phyloP scores from a whole-genome alignment of 768 basidiomycete species.

The Termitomyces sp. region DNA sequence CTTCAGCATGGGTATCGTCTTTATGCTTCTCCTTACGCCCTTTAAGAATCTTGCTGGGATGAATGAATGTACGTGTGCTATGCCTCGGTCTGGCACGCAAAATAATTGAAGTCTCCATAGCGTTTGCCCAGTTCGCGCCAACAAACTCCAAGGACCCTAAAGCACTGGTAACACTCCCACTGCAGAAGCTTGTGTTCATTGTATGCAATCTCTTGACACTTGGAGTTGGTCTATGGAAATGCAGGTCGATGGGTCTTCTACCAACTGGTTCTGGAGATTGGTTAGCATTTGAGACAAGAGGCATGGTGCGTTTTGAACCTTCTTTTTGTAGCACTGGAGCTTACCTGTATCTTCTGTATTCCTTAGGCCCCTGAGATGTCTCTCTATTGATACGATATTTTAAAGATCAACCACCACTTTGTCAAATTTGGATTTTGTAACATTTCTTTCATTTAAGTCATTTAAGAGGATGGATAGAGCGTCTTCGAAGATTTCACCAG shows the following conservation, averaged over 20 bases:
- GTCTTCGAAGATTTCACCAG: neutral
- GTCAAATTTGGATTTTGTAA: neutral
- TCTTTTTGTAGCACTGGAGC: neutral
- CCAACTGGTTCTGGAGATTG: conserved; percentile 92
- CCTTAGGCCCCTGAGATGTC: conserved; percentile 12
- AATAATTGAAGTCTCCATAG: conserved; percentile 26
- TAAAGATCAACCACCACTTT: neutral
- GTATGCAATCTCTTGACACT: conserved; percentile 74
- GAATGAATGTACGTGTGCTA: conserved; percentile 58
- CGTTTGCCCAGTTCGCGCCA: conserved; percentile 72
- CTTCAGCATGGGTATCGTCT: conserved; percentile 94
- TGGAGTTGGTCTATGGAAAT: conserved; percentile 88
- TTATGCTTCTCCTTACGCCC: conserved; percentile 85
- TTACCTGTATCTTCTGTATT: neutral
- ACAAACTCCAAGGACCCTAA: conserved; percentile 44
- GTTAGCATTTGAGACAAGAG: conserved; percentile 88
- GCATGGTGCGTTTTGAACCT: conserved; percentile 40
- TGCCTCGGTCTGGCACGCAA: neutral
- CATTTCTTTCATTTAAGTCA: neutral
- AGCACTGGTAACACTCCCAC: conserved; percentile 48
- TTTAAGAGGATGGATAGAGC: neutral
- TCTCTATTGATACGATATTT: conserved; percentile 3
- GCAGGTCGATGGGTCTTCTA: conserved; percentile 85
- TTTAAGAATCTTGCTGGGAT: conserved; percentile 80
- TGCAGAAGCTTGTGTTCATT: conserved; percentile 70